Base-by-base conservation (phyloP, 2,329 filamentous ascomycete species). In the Xylaria hypoxylon region DNA sequence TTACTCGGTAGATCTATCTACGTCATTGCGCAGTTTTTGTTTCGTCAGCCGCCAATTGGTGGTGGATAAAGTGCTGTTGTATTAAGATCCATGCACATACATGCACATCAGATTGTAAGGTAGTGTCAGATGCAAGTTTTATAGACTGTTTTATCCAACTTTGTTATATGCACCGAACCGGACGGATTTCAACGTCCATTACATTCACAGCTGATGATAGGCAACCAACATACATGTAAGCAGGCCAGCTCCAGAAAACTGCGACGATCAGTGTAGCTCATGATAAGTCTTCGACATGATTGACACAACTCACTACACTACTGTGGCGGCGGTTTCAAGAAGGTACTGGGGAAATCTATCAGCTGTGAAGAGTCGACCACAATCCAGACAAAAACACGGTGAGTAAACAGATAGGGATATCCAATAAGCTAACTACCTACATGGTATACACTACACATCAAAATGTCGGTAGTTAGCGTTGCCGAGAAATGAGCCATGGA, bases 1-100 rank as follows among this genome's bases (percentile, higher is more conserved):
- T 56, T 35, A n/a, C n/a, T n/a, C n/a, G n/a, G n/a, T n/a, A n/a
- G 64, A 64, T 67, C 64, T 59, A 33, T 50, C 59, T 26, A 60
- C 55, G 48, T 59, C 59, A 48, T 53, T 15, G 35, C 22, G 31
- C 48, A 22, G 26, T n/a, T 26, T 42, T 59, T 42, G 59, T 66
- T 59, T 63, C 53, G 48, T 44, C 40, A 33, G 38, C 24, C 53
- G 24, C 64, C 53, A 38, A 52, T 45, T 2, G 35, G 11, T 38
- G 35, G 35, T 33, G 31, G 31, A 8, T 33, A 33, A 33, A 33
- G 11, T 38, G 22, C 35, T 40, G n/a, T 38, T 19, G 51, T 17
- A 11, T 40, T 17, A 19, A 15, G 11, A 47, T 24, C 19, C 24
- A 19, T 38, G 15, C 35, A 38, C 5, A 13, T 38, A 15, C 35